A percentile compares a stretch with the other conserved stretches of the same genome.
Conservation (phyloP, 2,329 filamentous ascomycete genomes). For the Aspergillus bombycis region DNA sequence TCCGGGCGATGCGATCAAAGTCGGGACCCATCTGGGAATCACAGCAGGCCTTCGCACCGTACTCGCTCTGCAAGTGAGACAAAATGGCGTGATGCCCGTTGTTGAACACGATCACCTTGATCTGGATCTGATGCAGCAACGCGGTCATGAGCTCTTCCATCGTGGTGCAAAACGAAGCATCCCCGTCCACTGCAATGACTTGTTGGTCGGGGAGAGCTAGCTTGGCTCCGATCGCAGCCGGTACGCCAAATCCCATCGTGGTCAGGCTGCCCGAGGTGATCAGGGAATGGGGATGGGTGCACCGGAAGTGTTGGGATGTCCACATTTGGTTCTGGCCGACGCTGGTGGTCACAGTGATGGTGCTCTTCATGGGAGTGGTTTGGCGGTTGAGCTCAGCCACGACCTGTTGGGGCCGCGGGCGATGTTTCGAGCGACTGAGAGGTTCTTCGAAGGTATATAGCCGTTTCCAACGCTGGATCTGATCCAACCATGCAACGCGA, state of each 20-base stretch:
- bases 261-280: background rate
- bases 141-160: slow-evolving; percentile 5
- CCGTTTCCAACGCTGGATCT: background rate
- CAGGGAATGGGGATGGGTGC: background rate
- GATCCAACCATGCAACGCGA: background rate
- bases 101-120: slow-evolving; percentile 2
- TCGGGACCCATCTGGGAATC: background rate
- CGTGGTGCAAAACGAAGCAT: background rate
- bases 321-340: background rate
- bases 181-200: background rate
- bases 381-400: slow-evolving; percentile 2
- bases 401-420: background rate
- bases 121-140: background rate
- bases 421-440: slow-evolving; percentile 14
- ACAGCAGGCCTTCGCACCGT: background rate
- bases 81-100: background rate
- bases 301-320: slow-evolving; percentile 3
- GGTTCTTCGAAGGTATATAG: background rate
- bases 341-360: background rate
- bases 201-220: background rate
- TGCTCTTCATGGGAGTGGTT: slow-evolving; percentile 1
- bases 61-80: background rate
- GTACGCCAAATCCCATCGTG: background rate
- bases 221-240: background rate
- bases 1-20: background rate